Evolutionary conservation across 2,329 filamentous ascomycete genomes (phyloP).

Genomic region (Talaromyces sp.): DNA sequence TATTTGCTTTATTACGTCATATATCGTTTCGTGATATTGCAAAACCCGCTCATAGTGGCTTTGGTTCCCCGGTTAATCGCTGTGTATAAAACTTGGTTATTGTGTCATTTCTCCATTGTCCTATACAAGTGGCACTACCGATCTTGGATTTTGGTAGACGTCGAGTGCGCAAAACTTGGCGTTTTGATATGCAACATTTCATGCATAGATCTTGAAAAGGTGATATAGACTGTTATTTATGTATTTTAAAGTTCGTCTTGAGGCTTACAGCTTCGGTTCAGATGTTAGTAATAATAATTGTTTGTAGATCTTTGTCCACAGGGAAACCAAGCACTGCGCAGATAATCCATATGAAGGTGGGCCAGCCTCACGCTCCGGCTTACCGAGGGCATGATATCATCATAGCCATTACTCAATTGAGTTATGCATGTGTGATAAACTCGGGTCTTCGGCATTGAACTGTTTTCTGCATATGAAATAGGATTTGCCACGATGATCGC

Average conservation of each 20-base stretch:
- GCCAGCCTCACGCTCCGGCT: not conserved
- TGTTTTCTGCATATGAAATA: no score
- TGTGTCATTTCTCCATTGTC: not conserved
- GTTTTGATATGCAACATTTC: not conserved
- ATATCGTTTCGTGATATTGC: not conserved
- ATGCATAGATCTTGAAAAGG: not conserved
- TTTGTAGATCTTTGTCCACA: not conserved
- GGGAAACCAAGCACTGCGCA: not conserved
- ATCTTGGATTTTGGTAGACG: not conserved
- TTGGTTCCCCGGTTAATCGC: not conserved
- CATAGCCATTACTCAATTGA: not conserved
- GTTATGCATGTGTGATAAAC: not conserved
- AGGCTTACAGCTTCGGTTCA: not conserved
- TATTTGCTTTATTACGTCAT: not conserved
- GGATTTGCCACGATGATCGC: conserved; percentile 51
- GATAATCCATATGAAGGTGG: not conserved
- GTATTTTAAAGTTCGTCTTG: not conserved
- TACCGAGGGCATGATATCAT: not conserved
- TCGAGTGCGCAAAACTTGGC: not conserved
- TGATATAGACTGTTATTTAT: not conserved
- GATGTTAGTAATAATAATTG: not conserved
- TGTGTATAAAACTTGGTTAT: not conserved
- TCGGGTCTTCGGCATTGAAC: no score
- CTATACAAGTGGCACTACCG: not conserved
- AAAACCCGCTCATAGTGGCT: not conserved